phyloP scores from a whole-genome alignment of 768 basidiomycete species.

The Mrakia blollopis region DNA sequence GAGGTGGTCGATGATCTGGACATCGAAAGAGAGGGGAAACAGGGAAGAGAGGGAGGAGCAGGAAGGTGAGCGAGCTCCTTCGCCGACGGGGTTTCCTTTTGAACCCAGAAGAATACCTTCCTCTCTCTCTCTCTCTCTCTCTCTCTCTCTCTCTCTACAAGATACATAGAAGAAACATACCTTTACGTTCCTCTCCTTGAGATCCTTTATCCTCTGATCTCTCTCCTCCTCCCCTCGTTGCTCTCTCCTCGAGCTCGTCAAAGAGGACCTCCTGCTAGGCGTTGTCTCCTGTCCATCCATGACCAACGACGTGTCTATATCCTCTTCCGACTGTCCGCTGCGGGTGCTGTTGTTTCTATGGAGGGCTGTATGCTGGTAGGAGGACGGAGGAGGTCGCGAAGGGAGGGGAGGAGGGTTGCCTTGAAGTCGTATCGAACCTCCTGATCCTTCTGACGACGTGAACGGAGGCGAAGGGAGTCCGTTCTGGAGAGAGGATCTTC shows the following conservation, averaged over 20 bases:
- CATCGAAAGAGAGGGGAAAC: too few species aligned
- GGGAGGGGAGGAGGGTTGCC: too few species aligned
- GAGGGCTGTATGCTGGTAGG: background rate
- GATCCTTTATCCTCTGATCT: conserved; percentile 5
- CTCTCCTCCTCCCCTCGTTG: conserved; percentile 1
- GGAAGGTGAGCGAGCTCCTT: background rate
- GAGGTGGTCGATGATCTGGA: conserved; percentile 12
- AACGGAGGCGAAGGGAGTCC: conserved; percentile 16
- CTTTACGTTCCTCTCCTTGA: conserved; percentile 8
- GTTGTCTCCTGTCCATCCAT: background rate
- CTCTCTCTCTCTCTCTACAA: too few species aligned
- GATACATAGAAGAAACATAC: too few species aligned
- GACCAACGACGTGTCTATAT: background rate
- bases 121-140: too few species aligned
- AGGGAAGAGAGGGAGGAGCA: background rate
- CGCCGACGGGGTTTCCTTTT: background rate
- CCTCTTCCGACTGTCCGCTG: background rate
- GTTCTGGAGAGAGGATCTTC: background rate
- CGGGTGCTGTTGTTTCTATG: background rate
- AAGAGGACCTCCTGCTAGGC: background rate
- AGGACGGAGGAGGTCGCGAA: too few species aligned
- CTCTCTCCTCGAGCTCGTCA: background rate
- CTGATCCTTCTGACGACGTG: background rate
- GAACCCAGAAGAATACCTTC: background rate
- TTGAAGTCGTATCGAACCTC: background rate